Conservation (phyloP, 257 asterid species). For the Solanum raphanifolium region DNA sequence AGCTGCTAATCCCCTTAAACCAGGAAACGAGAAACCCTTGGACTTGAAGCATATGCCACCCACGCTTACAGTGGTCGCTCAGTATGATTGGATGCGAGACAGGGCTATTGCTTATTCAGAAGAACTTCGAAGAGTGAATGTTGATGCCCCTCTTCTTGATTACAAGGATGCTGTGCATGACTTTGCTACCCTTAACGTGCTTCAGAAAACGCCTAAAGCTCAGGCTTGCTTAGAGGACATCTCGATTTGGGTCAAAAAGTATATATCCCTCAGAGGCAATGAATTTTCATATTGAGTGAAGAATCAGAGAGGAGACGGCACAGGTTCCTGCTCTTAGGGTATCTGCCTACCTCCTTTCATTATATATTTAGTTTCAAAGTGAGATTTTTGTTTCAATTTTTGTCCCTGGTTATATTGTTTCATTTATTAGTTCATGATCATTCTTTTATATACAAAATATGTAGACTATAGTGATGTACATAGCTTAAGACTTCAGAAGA, state of each 20-base stretch:
- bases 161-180: slow-evolving; percentile 76
- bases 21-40: slow-evolving; percentile 7
- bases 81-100: slow-evolving; percentile 86
- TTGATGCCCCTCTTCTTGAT: slow-evolving; percentile 73
- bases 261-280: slow-evolving; percentile 70
- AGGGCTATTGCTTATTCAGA: slow-evolving; percentile 72
- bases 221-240: slow-evolving; percentile 76
- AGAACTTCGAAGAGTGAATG: slow-evolving; percentile 72
- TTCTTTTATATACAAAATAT: background rate
- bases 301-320: background rate
- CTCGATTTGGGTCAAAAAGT: slow-evolving; percentile 75
- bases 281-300: slow-evolving; percentile 55
- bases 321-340: background rate
- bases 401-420: background rate
- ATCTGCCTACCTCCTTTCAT: background rate
- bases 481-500: background rate
- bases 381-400: background rate
- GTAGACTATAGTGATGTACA: background rate
- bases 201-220: slow-evolving; percentile 62
- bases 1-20: slow-evolving; percentile 58
- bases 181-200: slow-evolving; percentile 63
- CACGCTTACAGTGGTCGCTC: slow-evolving; percentile 69
- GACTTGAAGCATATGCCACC: slow-evolving; percentile 71
- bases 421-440: background rate
- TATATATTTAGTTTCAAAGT: background rate